Conservation (phyloP, 2,329 filamentous ascomycete species). For the Trichoderma simmonsii region DNA sequence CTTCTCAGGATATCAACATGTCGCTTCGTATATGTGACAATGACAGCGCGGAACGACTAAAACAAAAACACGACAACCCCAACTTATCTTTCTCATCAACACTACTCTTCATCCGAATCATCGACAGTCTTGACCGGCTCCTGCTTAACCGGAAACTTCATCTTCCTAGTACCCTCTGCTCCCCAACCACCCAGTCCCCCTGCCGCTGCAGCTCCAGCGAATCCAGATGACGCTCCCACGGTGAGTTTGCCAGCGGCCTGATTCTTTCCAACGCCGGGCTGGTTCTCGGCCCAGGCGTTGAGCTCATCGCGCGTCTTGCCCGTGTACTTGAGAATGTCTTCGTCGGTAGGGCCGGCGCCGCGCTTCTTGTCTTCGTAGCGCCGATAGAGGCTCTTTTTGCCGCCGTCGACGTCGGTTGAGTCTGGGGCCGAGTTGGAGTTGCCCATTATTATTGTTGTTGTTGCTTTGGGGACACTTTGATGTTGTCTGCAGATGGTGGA, state of each 20-base stretch:
- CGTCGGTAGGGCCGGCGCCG: conserved; percentile 34
- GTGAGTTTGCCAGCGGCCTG: conserved; percentile 36
- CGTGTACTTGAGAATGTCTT: conserved; percentile 41
- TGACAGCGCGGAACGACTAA: background rate
- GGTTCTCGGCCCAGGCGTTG: conserved; percentile 35
- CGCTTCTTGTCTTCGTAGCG: conserved; percentile 34
- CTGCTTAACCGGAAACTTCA: conserved; percentile 36
- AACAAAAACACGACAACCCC: background rate
- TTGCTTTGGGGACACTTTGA: background rate
- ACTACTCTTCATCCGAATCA: conserved; percentile 5
- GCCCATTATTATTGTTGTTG: background rate
- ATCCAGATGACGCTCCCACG: conserved; percentile 30
- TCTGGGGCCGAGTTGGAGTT: background rate
- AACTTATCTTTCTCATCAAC: background rate
- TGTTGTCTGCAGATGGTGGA: background rate
- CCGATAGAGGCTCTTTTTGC: conserved; percentile 32
- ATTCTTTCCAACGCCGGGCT: conserved; percentile 41
- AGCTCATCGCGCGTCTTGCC: conserved; percentile 38
- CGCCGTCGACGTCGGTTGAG: background rate
- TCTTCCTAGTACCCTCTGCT: conserved; percentile 28
- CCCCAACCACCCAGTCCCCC: conserved; percentile 38
- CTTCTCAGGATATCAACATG: background rate
- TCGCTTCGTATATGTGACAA: background rate
- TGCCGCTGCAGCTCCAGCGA: conserved; percentile 30
- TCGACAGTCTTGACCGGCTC: background rate